Evolutionary conservation across 1,284 basidiomycete genomes (phyloP).

Genomic region (Cryptococcus sp.): DNA sequence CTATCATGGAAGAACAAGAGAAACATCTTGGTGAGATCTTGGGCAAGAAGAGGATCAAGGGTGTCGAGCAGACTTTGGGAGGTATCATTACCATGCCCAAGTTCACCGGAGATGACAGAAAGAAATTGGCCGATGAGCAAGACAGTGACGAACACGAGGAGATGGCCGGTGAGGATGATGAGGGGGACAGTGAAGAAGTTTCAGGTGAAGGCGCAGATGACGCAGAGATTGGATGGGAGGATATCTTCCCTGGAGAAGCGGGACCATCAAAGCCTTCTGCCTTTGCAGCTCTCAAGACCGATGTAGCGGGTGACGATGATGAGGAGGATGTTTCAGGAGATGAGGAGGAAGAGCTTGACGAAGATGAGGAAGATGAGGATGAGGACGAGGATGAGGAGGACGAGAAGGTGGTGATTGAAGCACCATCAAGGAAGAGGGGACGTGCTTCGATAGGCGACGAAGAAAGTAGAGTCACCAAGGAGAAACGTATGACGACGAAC

Average conservation of each 20-base stretch:
- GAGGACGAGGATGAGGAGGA: conserved; percentile 18
- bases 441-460: conserved; percentile 15
- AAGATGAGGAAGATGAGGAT: conserved; percentile 30
- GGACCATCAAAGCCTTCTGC: conserved; percentile 31
- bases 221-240: conserved; percentile 75
- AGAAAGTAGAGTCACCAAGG: conserved; percentile 51
- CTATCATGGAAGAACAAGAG: conserved; percentile 41
- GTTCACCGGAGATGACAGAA: conserved; percentile 50
- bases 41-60: conserved; percentile 51
- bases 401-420: conserved; percentile 28
- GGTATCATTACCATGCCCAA: conserved; percentile 56
- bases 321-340: conserved; percentile 7
- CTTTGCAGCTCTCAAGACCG: conserved; percentile 15
- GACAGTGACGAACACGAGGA: conserved; percentile 40
- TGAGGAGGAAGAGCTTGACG: conserved; percentile 21
- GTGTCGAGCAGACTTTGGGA: conserved; percentile 55
- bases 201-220: conserved; percentile 53
- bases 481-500: conserved; percentile 78
- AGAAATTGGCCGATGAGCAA: conserved; percentile 40
- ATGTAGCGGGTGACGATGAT: conserved; percentile 46
- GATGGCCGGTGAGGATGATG: conserved; percentile 34
- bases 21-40: conserved; percentile 42
- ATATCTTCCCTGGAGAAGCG: conserved; percentile 56
- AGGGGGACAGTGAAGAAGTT: conserved; percentile 42
- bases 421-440: conserved; percentile 14